Percentiles rank a stretch among this genome's conserved stretches.
phyloP scores from a whole-genome alignment of 1,284 basidiomycete genomes.

The Neonothopanus nambi region DNA sequence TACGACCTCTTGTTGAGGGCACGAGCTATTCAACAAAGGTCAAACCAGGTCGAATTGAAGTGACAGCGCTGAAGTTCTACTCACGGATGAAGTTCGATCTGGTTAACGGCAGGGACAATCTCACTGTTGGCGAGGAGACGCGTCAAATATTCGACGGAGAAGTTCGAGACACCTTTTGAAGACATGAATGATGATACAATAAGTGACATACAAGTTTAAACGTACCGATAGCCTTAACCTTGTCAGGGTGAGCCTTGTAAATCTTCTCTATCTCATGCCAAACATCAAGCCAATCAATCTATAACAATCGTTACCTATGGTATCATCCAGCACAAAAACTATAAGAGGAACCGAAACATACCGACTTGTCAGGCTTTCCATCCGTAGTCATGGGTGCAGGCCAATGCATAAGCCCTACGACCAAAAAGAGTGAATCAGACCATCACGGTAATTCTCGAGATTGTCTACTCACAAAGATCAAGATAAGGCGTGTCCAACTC shows the following conservation, averaged over 20 bases:
- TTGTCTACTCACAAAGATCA: slow-evolving; percentile 60
- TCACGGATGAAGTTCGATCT: slow-evolving; percentile 78
- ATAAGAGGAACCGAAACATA: slow-evolving; percentile 11
- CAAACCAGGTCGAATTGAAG: neutral
- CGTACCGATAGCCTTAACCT: slow-evolving; percentile 71
- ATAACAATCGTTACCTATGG: neutral
- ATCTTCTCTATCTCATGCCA: slow-evolving; percentile 80
- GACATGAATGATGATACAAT: too few species aligned
- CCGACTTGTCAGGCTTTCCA: slow-evolving; percentile 47
- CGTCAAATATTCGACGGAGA: slow-evolving; percentile 61
- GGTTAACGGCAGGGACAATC: slow-evolving; percentile 79
- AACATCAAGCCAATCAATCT: slow-evolving; percentile 68
- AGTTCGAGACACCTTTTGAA: slow-evolving; percentile 65
- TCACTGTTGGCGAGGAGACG: slow-evolving; percentile 59
- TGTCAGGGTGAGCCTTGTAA: slow-evolving; percentile 61
- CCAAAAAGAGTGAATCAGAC: slow-evolving; percentile 6
- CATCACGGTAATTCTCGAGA: neutral
- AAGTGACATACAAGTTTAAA: slow-evolving; percentile 13
- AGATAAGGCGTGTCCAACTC: slow-evolving; percentile 75
- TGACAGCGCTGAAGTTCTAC: slow-evolving; percentile 22
- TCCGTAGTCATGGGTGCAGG: slow-evolving; percentile 60
- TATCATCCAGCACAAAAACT: slow-evolving; percentile 4
- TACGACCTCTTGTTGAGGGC: slow-evolving; percentile 63
- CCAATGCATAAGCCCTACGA: slow-evolving; percentile 79
- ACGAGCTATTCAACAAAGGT: slow-evolving; percentile 38